These are phyloP conservation scores for Neoboletus brunneissimus DNA, from an alignment of 768 basidiomycete species.

Conservation along the genomic window DNA sequence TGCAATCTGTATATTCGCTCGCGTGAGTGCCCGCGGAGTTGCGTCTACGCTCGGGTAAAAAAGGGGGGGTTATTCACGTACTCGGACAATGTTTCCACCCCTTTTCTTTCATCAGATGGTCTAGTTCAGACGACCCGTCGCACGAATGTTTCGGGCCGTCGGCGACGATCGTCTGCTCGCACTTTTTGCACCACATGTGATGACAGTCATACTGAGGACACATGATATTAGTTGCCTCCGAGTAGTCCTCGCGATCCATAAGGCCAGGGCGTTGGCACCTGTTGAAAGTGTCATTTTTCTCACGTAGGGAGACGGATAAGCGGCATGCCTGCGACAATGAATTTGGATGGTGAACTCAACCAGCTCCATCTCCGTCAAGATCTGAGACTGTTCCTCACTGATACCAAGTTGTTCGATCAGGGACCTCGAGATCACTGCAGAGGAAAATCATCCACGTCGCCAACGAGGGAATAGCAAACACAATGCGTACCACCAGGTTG, in stretches of 20 bases:
- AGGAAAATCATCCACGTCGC: background rate
- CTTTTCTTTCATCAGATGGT: conserved; percentile 46
- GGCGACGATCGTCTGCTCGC: conserved; percentile 40
- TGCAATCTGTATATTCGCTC: conserved; percentile 35
- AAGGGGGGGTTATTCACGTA: conserved; percentile 14
- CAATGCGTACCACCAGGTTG: conserved; percentile 34
- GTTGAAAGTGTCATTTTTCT: background rate
- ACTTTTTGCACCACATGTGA: conserved; percentile 60
- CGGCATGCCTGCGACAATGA: conserved; percentile 48
- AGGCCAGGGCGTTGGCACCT: conserved; percentile 50
- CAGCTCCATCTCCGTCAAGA: conserved; percentile 48
- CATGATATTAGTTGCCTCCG: conserved; percentile 37
- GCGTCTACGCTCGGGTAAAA: background rate
- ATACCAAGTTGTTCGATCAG: conserved; percentile 47
- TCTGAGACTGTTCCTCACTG: conserved; percentile 37
- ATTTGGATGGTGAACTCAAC: conserved; percentile 41
- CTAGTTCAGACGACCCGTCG: conserved; percentile 55
- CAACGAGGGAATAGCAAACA: background rate
- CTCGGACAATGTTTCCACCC: conserved; percentile 70
- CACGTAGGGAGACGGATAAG: background rate
- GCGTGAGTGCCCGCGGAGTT: background rate
- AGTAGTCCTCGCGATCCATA: conserved; percentile 50
- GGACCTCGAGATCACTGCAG: conserved; percentile 38
- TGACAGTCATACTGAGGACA: conserved; percentile 51
- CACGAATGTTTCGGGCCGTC: conserved; percentile 52